A percentile compares a stretch with the other conserved stretches of the same genome.
These are phyloP conservation scores for Durio zibethinus DNA, from an alignment of 345 rosid genomes.

Conservation along the genomic window DNA sequence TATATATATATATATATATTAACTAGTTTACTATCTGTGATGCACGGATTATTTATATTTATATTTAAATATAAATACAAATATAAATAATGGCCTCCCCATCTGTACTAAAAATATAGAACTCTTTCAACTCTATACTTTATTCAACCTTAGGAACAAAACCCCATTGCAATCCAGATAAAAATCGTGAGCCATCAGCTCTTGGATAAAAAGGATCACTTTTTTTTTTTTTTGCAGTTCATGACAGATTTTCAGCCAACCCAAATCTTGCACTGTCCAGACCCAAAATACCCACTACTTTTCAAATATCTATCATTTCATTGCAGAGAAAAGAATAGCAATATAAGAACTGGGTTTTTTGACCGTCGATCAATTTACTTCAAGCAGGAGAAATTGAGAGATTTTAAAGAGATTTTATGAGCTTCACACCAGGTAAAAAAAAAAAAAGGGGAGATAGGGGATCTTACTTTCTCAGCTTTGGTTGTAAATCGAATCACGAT, in stretches of 20 bases:
- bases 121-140: not conserved
- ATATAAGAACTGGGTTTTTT: not conserved
- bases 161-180: conserved; percentile 1
- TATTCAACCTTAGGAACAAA: not conserved
- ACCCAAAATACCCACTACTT: not conserved
- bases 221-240: not conserved
- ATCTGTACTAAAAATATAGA: conserved; percentile 23
- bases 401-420: not conserved
- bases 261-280: conserved; percentile 4
- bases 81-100: conserved; percentile 87
- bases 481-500: not conserved
- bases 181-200: not conserved
- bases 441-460: not conserved
- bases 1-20: too few species aligned
- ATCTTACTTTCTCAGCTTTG: conserved; percentile 9
- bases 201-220: not conserved
- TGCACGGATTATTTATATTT: too few species aligned
- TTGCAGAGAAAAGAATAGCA: not conserved
- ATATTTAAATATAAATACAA: too few species aligned
- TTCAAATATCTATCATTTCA: not conserved
- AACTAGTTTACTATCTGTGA: too few species aligned
- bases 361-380: not conserved
- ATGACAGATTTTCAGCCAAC: not conserved
- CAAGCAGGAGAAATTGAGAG: not conserved
- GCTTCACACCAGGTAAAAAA: too few species aligned